These are phyloP conservation scores for Fusarium buharicum DNA, from an alignment of 2,329 filamentous ascomycete species.

Conservation along the genomic window DNA sequence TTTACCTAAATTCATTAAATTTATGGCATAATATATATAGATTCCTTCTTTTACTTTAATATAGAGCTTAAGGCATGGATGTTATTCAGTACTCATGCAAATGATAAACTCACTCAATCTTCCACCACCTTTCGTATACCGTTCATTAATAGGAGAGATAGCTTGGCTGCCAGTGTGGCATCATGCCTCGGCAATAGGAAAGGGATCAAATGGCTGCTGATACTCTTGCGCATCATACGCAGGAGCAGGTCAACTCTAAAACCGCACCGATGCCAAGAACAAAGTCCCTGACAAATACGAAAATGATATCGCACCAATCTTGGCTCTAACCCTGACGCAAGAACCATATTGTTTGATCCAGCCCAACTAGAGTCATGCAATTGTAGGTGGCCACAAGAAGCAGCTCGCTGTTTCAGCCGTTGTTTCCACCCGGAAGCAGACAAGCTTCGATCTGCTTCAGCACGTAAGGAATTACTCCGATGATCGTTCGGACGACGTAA, in stretches of 20 bases:
- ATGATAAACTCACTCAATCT: background rate
- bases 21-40: no score
- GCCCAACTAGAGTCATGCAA: slow-evolving; percentile 21
- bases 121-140: no score
- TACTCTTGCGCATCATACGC: no score
- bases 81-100: no score
- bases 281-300: background rate
- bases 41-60: no score
- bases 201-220: no score
- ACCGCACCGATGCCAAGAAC: background rate
- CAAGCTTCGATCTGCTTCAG: slow-evolving; percentile 11
- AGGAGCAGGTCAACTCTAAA: no score
- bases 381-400: background rate
- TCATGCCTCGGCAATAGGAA: no score
- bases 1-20: no score
- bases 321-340: background rate
- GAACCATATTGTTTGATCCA: slow-evolving; percentile 1
- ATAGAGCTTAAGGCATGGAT: no score
- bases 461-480: background rate
- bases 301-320: background rate
- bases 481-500: background rate
- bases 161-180: no score
- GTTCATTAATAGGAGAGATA: no score
- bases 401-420: slow-evolving; percentile 13
- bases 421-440: slow-evolving; percentile 7